A percentile compares a stretch with the other conserved stretches of the same genome.
Evolutionary conservation across 2,329 filamentous ascomycete species (phyloP).

Genomic region (Paramyrothecium sp.): DNA sequence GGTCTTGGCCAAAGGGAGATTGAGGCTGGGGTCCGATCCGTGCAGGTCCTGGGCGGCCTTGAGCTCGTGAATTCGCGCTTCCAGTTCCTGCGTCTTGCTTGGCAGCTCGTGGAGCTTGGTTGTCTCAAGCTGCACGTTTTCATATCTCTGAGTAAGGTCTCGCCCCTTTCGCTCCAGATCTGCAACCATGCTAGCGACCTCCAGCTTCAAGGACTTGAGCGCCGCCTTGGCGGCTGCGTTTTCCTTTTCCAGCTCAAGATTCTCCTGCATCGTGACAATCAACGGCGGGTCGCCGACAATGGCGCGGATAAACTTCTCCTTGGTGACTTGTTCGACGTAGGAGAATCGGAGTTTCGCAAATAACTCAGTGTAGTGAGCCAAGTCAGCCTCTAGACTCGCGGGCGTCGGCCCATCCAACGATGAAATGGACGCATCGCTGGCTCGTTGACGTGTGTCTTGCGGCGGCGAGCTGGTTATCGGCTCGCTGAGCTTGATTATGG

Average conservation of each 20-base stretch:
- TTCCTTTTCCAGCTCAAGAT: conserved; percentile 68
- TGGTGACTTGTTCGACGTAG: conserved; percentile 97
- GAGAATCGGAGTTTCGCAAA: conserved; percentile 96
- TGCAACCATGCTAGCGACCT: conserved; percentile 70
- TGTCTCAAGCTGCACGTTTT: conserved; percentile 48
- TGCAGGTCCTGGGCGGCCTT: conserved; percentile 34
- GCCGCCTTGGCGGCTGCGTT: conserved; percentile 71
- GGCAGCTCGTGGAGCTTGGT: conserved; percentile 51
- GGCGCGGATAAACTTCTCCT: conserved; percentile 93
- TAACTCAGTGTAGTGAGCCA: conserved; percentile 88
- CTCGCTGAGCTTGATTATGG: conserved; percentile 75
- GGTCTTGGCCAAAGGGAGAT: conserved; percentile 58
- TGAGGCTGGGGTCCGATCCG: conserved; percentile 42
- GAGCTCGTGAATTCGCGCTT: conserved; percentile 46
- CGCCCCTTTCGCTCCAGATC: conserved; percentile 67
- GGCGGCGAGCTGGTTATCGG: conserved; percentile 59
- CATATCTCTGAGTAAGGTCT: conserved; percentile 55
- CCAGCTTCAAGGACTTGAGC: conserved; percentile 76
- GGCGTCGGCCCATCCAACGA: conserved; percentile 69
- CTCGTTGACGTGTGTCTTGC: conserved; percentile 47
- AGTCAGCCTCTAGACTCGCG: conserved; percentile 75
- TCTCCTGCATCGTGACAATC: conserved; percentile 80
- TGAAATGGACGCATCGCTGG: conserved; percentile 70
- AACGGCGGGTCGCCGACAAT: conserved; percentile 89
- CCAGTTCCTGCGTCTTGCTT: conserved; percentile 43